Percentiles rank a stretch among this genome's conserved stretches.
Conservation (phyloP, 352 stramenopile species). For the Pythium myriotylum region DNA sequence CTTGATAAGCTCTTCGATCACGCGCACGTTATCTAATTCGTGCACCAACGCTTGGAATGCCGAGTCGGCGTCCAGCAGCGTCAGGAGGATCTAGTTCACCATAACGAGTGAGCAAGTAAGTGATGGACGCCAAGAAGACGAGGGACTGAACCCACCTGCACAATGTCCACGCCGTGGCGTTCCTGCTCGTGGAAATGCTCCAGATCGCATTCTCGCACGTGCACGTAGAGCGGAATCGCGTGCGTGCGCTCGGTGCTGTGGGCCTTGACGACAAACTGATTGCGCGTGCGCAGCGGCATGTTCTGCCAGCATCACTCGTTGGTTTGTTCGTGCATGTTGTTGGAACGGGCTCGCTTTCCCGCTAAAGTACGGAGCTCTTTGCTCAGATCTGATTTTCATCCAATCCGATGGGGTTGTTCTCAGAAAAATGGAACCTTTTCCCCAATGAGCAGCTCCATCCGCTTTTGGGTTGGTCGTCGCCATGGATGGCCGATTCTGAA, state of each 20-base stretch:
- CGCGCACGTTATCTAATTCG: slow-evolving; percentile 50
- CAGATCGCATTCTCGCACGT: slow-evolving; percentile 62
- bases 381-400: slow-evolving; percentile 6
- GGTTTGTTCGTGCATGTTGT: neutral
- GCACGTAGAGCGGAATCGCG: slow-evolving; percentile 55
- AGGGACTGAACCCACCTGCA: slow-evolving; percentile 51
- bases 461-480: neutral
- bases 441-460: too few relatives aligned
- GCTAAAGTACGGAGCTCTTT: slow-evolving; percentile 1
- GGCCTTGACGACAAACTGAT: slow-evolving; percentile 59
- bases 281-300: slow-evolving; percentile 56
- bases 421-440: slow-evolving; percentile 16
- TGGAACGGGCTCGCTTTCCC: neutral
- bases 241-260: slow-evolving; percentile 51
- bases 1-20: slow-evolving; percentile 42
- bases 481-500: neutral
- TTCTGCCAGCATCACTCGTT: too few relatives aligned
- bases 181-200: slow-evolving; percentile 49
- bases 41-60: slow-evolving; percentile 57
- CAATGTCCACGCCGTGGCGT: slow-evolving; percentile 23
- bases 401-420: slow-evolving; percentile 2
- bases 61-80: slow-evolving; percentile 50
- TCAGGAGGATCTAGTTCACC: slow-evolving; percentile 23
- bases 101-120: neutral
- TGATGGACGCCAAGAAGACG: neutral